Conservation (phyloP, 495 filamentous ascomycete species). For the Hyaloscypha finlandica region DNA sequence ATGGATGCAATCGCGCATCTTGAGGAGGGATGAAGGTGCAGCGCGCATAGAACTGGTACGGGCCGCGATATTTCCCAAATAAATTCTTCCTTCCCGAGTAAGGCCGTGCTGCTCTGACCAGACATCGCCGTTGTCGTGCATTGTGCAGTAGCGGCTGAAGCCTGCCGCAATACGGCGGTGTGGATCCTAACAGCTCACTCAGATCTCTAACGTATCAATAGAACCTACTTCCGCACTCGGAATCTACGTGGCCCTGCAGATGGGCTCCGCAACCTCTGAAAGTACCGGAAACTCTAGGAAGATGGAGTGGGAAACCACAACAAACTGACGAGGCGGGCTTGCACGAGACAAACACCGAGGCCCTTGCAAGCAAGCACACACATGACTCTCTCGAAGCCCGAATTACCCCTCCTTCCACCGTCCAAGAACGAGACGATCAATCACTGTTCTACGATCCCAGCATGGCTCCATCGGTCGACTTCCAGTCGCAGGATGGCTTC, state of each 20-base stretch:
- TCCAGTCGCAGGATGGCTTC: conserved; percentile 48
- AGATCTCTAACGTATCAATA: conserved; percentile 33
- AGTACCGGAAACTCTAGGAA: conserved; percentile 14
- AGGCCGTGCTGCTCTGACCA: conserved; percentile 16
- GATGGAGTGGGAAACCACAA: neutral
- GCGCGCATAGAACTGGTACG: conserved; percentile 29
- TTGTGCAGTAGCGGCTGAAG: conserved; percentile 29
- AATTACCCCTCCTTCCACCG: conserved; percentile 26
- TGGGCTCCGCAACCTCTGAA: conserved; percentile 23
- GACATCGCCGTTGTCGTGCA: conserved; percentile 30
- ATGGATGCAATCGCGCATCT: conserved; percentile 37
- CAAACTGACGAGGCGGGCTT: conserved; percentile 21
- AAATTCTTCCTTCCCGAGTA: conserved; percentile 1
- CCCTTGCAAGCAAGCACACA: conserved; percentile 31
- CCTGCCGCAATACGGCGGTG: conserved; percentile 35
- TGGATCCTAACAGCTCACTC: conserved; percentile 33
- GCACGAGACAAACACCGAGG: conserved; percentile 27
- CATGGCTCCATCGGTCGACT: conserved; percentile 42
- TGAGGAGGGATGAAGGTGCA: conserved; percentile 31
- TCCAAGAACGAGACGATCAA: conserved; percentile 27
- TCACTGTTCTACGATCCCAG: conserved; percentile 37
- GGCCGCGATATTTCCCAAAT: conserved; percentile 18
- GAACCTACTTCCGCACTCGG: conserved; percentile 26
- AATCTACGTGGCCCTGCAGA: conserved; percentile 32
- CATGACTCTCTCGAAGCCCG: conserved; percentile 27